Percentiles rank a stretch among this genome's conserved stretches.
These are phyloP conservation scores for Eucalyptus lansdowneana DNA, from an alignment of 345 rosid species.

Conservation along the genomic window DNA sequence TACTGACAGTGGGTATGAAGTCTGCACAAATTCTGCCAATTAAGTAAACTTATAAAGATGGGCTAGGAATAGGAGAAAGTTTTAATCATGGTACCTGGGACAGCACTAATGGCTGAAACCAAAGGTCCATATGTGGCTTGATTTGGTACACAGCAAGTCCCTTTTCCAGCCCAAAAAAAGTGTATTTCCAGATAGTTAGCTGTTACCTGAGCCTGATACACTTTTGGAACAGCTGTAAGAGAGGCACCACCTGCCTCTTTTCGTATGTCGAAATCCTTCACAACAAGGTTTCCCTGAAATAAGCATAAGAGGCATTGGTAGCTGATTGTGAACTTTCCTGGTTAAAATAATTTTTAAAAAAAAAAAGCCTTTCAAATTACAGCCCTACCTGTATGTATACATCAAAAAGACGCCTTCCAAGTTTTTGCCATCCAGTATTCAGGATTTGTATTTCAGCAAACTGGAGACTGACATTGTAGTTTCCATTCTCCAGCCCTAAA, in stretches of 20 bases:
- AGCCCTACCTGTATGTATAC: conserved; percentile 34
- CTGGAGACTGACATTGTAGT: conserved; percentile 40
- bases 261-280: conserved; percentile 36
- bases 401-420: conserved; percentile 41
- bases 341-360: not conserved
- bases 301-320: not conserved
- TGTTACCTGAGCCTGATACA: not conserved
- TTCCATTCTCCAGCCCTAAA: conserved; percentile 74
- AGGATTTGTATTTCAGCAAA: conserved; percentile 25
- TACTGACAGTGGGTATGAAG: conserved; percentile 51
- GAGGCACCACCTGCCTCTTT: conserved; percentile 14
- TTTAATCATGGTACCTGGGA: conserved; percentile 23
- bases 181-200: conserved; percentile 25
- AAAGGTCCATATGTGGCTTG: conserved; percentile 26
- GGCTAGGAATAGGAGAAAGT: not conserved
- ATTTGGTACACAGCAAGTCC: conserved; percentile 18
- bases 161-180: conserved; percentile 38
- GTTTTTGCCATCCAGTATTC: conserved; percentile 20
- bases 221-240: conserved; percentile 5
- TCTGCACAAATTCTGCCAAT: conserved; percentile 22
- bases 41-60: not conserved
- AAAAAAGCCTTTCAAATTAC: not conserved
- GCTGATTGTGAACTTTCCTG: not conserved
- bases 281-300: conserved; percentile 30
- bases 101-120: conserved; percentile 48